Conservation (phyloP, 495 filamentous ascomycete genomes). For the Penicillium crystallinum region DNA sequence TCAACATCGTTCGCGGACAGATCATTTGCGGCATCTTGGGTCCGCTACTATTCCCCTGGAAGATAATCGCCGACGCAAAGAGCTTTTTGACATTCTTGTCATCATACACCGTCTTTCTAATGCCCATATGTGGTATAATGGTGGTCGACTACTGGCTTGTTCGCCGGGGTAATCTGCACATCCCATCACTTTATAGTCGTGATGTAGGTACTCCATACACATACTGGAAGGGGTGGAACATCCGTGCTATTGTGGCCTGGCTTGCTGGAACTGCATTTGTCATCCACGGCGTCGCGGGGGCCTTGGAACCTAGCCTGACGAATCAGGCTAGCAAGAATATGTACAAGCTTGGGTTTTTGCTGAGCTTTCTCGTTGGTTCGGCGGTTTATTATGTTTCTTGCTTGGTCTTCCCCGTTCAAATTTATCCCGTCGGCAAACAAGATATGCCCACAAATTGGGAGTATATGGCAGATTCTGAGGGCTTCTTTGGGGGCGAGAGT, state of each 20-base stretch:
- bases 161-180: constrained; percentile 14
- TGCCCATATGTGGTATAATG: constrained; percentile 34
- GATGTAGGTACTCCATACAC: constrained; percentile 3
- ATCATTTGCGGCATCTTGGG: constrained; percentile 44
- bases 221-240: constrained; percentile 13
- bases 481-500: background rate
- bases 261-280: constrained; percentile 8
- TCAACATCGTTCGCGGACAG: constrained; percentile 53
- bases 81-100: constrained; percentile 46
- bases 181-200: constrained; percentile 8
- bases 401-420: background rate
- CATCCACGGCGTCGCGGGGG: constrained; percentile 12
- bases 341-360: constrained; percentile 18
- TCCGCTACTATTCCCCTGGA: constrained; percentile 45
- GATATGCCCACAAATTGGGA: background rate
- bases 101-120: constrained; percentile 43
- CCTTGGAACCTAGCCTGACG: constrained; percentile 1
- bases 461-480: background rate
- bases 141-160: constrained; percentile 39
- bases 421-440: background rate
- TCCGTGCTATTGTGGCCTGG: constrained; percentile 14
- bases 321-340: constrained; percentile 10
- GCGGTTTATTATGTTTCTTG: constrained; percentile 8
- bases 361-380: constrained; percentile 4
- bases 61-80: constrained; percentile 22